A percentile compares a stretch with the other conserved stretches of the same genome.
phyloP scores from a whole-genome alignment of 139 green algal genomes.

The Asterochloris erici region DNA sequence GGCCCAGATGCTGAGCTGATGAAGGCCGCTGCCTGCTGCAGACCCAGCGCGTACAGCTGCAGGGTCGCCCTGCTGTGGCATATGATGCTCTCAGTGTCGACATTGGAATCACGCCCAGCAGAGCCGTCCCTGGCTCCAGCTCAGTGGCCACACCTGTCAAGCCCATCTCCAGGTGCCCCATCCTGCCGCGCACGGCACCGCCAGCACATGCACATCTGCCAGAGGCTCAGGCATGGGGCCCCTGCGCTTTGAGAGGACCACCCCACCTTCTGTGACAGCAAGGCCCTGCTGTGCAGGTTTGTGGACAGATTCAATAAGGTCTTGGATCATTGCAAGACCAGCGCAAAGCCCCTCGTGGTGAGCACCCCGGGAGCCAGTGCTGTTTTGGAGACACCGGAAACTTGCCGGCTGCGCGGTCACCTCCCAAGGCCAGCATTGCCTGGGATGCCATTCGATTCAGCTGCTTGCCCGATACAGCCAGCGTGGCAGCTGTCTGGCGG shows the following conservation, averaged over 20 bases:
- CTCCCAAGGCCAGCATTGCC: too few relatives aligned
- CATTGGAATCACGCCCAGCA: slow-evolving; percentile 83
- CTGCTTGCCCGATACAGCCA: too few relatives aligned
- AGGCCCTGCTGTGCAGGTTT: slow-evolving; percentile 39
- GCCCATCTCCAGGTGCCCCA: slow-evolving; percentile 74
- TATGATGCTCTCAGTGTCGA: slow-evolving; percentile 94
- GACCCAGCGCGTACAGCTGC: not conserved
- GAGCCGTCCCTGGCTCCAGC: slow-evolving; percentile 55
- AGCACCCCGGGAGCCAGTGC: not conserved
- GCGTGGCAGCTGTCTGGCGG: too few relatives aligned
- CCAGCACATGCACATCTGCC: not conserved
- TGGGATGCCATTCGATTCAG: too few relatives aligned
- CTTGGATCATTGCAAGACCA: slow-evolving; percentile 16
- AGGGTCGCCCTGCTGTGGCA: slow-evolving; percentile 48
- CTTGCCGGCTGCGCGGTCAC: too few relatives aligned
- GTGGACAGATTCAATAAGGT: slow-evolving; percentile 48
- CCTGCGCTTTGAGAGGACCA: too few relatives aligned
- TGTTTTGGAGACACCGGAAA: too few relatives aligned
- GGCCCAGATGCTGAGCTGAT: too few relatives aligned
- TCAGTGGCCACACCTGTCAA: slow-evolving; percentile 84
- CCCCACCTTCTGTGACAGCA: too few relatives aligned
- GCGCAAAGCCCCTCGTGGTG: not conserved
- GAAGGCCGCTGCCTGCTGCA: not conserved
- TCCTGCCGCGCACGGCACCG: not conserved
- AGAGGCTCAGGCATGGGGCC: not conserved